Evolutionary conservation across 139 green algal species (phyloP).

Genomic region (Chlamydomonas applanata): DNA sequence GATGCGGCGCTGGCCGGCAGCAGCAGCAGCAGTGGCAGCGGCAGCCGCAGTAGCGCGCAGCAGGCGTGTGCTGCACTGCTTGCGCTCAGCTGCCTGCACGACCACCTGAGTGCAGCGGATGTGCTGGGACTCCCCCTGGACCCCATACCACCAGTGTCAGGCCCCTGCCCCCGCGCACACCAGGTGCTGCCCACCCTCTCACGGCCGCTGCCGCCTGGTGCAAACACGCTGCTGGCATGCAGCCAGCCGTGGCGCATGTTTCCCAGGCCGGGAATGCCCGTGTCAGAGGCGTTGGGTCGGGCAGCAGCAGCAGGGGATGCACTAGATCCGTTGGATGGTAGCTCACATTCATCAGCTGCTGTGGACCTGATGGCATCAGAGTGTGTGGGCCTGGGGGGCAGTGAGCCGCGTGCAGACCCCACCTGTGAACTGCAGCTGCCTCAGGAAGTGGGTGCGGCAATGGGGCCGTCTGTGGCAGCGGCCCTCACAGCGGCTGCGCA

Average conservation of each 20-base stretch:
- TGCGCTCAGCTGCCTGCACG: neutral
- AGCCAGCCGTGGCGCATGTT: constrained; percentile 1
- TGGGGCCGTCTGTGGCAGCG: neutral
- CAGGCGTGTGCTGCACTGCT: neutral
- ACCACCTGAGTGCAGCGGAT: neutral
- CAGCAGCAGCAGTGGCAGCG: neutral
- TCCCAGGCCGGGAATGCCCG: neutral
- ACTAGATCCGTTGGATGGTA: neutral
- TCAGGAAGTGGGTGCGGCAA: neutral
- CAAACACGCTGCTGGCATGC: neutral
- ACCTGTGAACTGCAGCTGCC: neutral
- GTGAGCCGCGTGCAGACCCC: neutral
- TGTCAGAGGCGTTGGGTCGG: no score
- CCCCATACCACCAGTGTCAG: neutral
- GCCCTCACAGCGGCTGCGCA: neutral
- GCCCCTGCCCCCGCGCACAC: neutral
- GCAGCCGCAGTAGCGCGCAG: neutral
- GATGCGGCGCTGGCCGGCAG: neutral
- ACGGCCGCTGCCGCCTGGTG: neutral
- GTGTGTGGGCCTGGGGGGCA: constrained; percentile 6
- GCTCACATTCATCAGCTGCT: neutral
- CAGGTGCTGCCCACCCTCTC: constrained; percentile 1
- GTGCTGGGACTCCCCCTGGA: neutral
- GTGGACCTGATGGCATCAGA: neutral
- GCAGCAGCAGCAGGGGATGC: no score